Evolutionary conservation across 2,329 filamentous ascomycete species (phyloP), one percentile per base, ranked within the genome.

Genomic region (Cryoendolithus antarcticus): DNA sequence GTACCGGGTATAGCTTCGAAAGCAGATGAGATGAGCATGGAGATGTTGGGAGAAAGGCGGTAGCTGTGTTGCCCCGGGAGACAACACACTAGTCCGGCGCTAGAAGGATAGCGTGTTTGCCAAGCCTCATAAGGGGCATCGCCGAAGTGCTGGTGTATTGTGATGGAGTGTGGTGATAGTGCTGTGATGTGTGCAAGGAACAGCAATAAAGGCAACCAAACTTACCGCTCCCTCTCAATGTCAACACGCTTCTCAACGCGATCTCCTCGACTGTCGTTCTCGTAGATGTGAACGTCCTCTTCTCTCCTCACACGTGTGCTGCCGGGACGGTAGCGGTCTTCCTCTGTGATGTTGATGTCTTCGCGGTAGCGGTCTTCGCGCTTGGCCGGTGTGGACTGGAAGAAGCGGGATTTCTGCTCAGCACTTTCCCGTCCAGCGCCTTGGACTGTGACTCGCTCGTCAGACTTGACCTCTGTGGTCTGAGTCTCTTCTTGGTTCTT

Each of bases 351-450:
- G 65, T 82, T 81, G 70, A 93, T 76, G 73, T 93, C 83, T 77
- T 93, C 83, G 46, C 53, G 53, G 69, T 72, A 75, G 69, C 72
- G 72, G 64, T 70, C 75, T 55, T 76, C 66, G 65, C 74, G 70
- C 59, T 71, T 72, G 57, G 76, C 77, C 70, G 78, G 76, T 64
- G 71, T 70, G 64, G 74, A 58, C 56, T 55, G 55, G 30, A 37
- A 43, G 51, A 67, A 62, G 66, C 69, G 59, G 72, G 68, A 72
- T 74, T 70, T 70, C 77, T 80, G 82, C 81, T 85, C 75, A 83
- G 46, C 77, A 86, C 83, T 86, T 88, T 93, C 86, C 86, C 86
- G 88, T 93, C 88, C 88, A 83, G 84, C 81, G 80, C 79, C 78
- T 71, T 65, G 70, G 71, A 72, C 71, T 69, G 77, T 80, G 72